phyloP scores from a whole-genome alignment of 2,329 filamentous ascomycete genomes.

The Botrytis sinoallii region DNA sequence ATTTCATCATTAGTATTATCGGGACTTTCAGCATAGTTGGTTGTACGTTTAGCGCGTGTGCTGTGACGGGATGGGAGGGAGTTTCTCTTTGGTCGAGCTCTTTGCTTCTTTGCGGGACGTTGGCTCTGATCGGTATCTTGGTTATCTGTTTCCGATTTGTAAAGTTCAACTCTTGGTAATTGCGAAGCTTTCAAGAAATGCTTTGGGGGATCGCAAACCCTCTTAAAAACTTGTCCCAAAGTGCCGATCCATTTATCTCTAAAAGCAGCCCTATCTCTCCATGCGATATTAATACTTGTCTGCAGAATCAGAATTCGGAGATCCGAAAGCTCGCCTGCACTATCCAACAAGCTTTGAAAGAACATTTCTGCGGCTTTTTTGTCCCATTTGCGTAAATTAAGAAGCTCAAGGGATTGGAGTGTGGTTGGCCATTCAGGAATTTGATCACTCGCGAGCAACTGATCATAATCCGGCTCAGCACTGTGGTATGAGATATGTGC shows the following conservation, averaged over 20 bases:
- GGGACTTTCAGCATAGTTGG: conserved; percentile 33
- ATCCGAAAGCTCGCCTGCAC: conserved; percentile 60
- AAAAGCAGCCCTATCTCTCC: conserved; percentile 78
- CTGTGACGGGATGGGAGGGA: conserved; percentile 22
- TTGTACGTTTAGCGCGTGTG: conserved; percentile 22
- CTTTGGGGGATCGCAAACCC: conserved; percentile 42
- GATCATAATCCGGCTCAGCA: conserved; percentile 70
- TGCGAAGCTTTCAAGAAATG: conserved; percentile 16
- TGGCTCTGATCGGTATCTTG: conserved; percentile 17
- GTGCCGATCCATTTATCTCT: conserved; percentile 73
- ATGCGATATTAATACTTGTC: conserved; percentile 74
- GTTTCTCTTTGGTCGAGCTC: background rate
- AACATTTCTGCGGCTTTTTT: conserved; percentile 69
- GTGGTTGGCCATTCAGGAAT: conserved; percentile 74
- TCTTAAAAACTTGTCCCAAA: conserved; percentile 64
- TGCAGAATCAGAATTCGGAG: conserved; percentile 69
- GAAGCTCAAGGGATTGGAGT: conserved; percentile 69
- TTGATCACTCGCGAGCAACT: conserved; percentile 61
- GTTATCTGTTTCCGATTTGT: background rate
- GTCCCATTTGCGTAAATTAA: conserved; percentile 73
- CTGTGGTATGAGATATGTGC: conserved; percentile 66
- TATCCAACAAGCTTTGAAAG: conserved; percentile 73
- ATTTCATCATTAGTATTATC: conserved; percentile 24
- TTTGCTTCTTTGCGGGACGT: conserved; percentile 23
- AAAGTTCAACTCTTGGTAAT: background rate